Evolutionary conservation across 1,139 yeast species (phyloP).

Genomic region (Yamadazyma epiphylla): DNA sequence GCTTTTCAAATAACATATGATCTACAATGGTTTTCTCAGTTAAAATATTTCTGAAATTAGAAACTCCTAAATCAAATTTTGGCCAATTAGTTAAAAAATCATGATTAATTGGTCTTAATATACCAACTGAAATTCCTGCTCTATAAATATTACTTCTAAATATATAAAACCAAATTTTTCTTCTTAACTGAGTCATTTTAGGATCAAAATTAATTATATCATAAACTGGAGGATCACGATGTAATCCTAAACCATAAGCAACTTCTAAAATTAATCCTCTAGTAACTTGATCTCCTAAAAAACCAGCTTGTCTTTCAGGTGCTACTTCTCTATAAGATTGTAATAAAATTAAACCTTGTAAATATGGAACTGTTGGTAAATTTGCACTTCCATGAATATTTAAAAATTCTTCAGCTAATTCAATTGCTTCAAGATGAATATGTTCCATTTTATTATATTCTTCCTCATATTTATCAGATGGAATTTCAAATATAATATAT

Average conservation of each 20-base stretch:
- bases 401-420: constrained; percentile 30
- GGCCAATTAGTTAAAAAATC: constrained; percentile 10
- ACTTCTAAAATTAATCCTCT: constrained; percentile 43
- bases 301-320: constrained; percentile 28
- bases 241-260: constrained; percentile 48
- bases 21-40: constrained; percentile 10
- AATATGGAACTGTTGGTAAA: constrained; percentile 41
- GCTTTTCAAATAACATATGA: constrained; percentile 2
- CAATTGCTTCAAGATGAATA: constrained; percentile 24
- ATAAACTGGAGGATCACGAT: constrained; percentile 45
- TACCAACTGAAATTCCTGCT: constrained; percentile 5
- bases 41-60: constrained; percentile 6
- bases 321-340: constrained; percentile 24
- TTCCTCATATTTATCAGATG: not conserved
- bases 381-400: constrained; percentile 32
- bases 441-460: constrained; percentile 16
- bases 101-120: constrained; percentile 3
- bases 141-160: constrained; percentile 5
- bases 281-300: constrained; percentile 13
- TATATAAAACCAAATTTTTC: constrained; percentile 41
- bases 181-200: constrained; percentile 30
- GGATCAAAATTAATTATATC: constrained; percentile 19
- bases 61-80: constrained; percentile 3
- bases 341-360: constrained; percentile 41
- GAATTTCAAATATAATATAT: constrained; percentile 11